These are phyloP conservation scores for Vitellaria paradoxa DNA, from an alignment of 179 eudicot species.

Conservation along the genomic window DNA sequence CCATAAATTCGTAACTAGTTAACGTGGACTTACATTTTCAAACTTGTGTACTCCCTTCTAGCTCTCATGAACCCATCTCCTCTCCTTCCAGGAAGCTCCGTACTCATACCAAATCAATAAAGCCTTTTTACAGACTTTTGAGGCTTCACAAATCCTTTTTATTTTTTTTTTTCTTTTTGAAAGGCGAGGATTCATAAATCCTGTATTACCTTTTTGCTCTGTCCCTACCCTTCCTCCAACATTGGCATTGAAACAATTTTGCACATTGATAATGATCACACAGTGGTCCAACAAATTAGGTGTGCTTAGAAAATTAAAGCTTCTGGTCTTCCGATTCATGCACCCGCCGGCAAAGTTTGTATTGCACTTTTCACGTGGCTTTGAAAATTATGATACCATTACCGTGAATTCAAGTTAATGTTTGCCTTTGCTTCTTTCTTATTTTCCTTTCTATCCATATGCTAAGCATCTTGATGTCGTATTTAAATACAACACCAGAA, in stretches of 20 bases:
- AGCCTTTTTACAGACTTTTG: background rate
- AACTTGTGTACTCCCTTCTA: background rate
- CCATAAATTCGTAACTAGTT: background rate
- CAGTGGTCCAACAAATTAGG: background rate
- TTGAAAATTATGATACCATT: background rate
- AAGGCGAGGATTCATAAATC: background rate
- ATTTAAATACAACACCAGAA: background rate
- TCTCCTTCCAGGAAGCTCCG: background rate
- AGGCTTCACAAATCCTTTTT: background rate
- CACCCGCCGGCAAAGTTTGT: background rate
- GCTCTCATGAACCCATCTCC: background rate
- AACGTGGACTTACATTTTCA: no score
- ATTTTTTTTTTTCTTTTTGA: background rate
- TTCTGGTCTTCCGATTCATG: background rate
- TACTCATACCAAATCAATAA: background rate
- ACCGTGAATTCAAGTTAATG: background rate
- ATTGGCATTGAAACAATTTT: background rate
- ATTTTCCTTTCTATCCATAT: background rate
- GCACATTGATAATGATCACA: background rate
- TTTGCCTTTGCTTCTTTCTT: background rate
- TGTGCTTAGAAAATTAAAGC: background rate
- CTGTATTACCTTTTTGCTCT: background rate
- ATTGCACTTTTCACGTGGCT: background rate
- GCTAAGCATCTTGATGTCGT: background rate
- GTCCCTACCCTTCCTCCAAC: background rate